Conservation (phyloP, 2,329 filamentous ascomycete species). For the Aschersonia sp. region DNA sequence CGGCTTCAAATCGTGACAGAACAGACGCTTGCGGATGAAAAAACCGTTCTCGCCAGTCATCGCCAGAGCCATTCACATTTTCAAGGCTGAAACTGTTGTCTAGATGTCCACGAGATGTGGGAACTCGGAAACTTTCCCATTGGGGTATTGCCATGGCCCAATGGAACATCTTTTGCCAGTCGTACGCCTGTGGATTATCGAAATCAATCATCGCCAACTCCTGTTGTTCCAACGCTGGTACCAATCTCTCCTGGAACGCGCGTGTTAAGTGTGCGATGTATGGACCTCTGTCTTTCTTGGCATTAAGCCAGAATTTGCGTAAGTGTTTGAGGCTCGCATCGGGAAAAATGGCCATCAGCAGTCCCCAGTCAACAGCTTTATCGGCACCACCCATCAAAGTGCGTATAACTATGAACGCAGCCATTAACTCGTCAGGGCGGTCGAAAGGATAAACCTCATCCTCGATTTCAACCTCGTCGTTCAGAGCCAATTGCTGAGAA, state of each 20-base stretch:
- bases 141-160: slow-evolving; percentile 47
- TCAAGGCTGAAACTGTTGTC: slow-evolving; percentile 26
- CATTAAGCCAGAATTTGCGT: slow-evolving; percentile 38
- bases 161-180: slow-evolving; percentile 51
- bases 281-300: slow-evolving; percentile 34
- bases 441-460: slow-evolving; percentile 3
- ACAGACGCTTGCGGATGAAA: slow-evolving; percentile 39
- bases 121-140: slow-evolving; percentile 31
- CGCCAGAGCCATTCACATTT: slow-evolving; percentile 14
- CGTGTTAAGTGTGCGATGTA: slow-evolving; percentile 39
- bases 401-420: slow-evolving; percentile 42
- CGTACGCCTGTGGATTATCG: slow-evolving; percentile 47
- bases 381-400: slow-evolving; percentile 46
- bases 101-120: slow-evolving; percentile 29
- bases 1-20: slow-evolving; percentile 41
- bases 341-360: slow-evolving; percentile 42
- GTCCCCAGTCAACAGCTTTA: slow-evolving; percentile 44
- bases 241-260: slow-evolving; percentile 51
- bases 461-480: neutral
- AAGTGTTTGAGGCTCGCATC: slow-evolving; percentile 34
- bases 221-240: slow-evolving; percentile 49
- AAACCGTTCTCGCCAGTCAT: slow-evolving; percentile 42
- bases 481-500: neutral
- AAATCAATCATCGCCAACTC: slow-evolving; percentile 49
- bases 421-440: slow-evolving; percentile 25